These are phyloP conservation scores for Botrytis aclada DNA, from an alignment of 2,329 filamentous ascomycete genomes.

Conservation along the genomic window DNA sequence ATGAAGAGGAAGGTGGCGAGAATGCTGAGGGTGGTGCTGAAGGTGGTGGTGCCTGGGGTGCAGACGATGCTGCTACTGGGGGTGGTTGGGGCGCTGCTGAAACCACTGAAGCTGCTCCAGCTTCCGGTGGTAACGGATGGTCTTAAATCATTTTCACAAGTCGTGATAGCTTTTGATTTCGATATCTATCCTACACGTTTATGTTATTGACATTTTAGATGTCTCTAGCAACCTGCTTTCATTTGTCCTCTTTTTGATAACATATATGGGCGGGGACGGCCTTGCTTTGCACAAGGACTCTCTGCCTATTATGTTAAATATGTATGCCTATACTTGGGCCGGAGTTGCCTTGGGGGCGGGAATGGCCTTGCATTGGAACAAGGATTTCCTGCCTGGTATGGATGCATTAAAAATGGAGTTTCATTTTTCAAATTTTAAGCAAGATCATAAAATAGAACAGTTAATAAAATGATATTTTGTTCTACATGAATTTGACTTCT, in stretches of 20 bases:
- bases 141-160: background rate
- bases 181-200: background rate
- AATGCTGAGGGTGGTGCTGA: constrained; percentile 20
- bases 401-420: background rate
- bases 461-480: background rate
- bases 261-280: background rate
- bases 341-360: constrained; percentile 14
- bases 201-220: background rate
- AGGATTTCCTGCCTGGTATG: constrained; percentile 12
- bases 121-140: background rate
- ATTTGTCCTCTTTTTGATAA: background rate
- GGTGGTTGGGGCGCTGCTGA: constrained; percentile 12
- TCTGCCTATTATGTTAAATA: constrained; percentile 3
- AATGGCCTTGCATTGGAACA: constrained; percentile 7
- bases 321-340: constrained; percentile 9
- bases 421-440: background rate
- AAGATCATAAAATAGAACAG: background rate
- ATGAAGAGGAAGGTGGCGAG: constrained; percentile 52
- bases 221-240: background rate
- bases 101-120: constrained; percentile 8
- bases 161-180: background rate
- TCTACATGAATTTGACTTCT: background rate
- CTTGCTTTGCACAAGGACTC: constrained; percentile 5
- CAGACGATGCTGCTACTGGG: background rate
- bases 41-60: background rate